These are phyloP conservation scores for Phialemoniopsis sp. DNA, from an alignment of 2,329 filamentous ascomycete genomes.

Conservation along the genomic window DNA sequence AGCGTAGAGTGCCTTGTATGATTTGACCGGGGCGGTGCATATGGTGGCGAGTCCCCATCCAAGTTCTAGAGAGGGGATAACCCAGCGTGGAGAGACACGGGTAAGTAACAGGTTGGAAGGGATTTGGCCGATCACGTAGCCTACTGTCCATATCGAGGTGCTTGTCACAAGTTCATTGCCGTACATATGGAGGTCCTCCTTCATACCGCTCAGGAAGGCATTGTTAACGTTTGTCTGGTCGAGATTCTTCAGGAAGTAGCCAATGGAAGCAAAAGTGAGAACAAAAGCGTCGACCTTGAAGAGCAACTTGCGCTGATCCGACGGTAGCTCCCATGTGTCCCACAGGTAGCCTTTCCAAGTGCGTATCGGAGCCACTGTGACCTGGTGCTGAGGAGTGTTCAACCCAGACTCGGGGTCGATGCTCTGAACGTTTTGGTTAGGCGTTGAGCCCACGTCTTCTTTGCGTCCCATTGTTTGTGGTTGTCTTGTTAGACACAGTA, in stretches of 20 bases:
- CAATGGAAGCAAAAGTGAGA: conserved; percentile 25
- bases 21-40: conserved; percentile 13
- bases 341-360: conserved; percentile 32
- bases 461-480: too few species aligned
- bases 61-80: conserved; percentile 21
- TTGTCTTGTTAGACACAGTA: too few species aligned
- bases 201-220: conserved; percentile 42
- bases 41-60: conserved; percentile 21
- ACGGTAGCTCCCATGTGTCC: conserved; percentile 27
- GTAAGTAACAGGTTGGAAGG: conserved; percentile 15
- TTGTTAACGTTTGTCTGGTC: conserved; percentile 35
- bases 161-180: conserved; percentile 36
- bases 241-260: conserved; percentile 27
- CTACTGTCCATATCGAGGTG: conserved; percentile 25
- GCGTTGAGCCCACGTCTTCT: too few species aligned
- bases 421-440: too few species aligned
- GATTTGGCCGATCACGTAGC: conserved; percentile 18
- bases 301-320: conserved; percentile 23
- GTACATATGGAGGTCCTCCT: conserved; percentile 31
- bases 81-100: conserved; percentile 20
- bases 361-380: too few species aligned
- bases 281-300: conserved; percentile 28
- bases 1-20: conserved; percentile 19
- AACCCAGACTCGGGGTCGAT: too few species aligned
- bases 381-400: too few species aligned